Evolutionary conservation across 164 flowering plant genomes (phyloP).

Genomic region (Houttuynia cordata): DNA sequence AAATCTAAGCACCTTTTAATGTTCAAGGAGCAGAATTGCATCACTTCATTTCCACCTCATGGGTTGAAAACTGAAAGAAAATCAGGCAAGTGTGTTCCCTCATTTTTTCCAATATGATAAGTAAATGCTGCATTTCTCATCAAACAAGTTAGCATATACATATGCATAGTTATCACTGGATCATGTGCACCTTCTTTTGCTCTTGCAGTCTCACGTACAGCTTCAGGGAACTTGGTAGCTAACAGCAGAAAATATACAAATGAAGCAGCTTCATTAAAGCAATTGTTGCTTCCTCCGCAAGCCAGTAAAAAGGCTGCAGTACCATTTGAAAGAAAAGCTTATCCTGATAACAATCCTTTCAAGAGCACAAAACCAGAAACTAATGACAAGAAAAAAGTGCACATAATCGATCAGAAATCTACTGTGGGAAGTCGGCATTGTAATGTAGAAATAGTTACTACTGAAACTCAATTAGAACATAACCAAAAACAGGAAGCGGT

Average conservation of each 20-base stretch:
- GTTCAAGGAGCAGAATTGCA: slow-evolving; percentile 27
- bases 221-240: slow-evolving; percentile 9
- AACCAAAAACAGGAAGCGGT: not conserved
- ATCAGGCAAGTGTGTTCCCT: slow-evolving; percentile 18
- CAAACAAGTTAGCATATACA: no score
- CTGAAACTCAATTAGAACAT: slow-evolving; percentile 7
- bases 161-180: no score
- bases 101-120: no score
- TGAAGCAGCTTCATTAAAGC: slow-evolving; percentile 36
- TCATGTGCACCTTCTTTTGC: not conserved
- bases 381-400: not conserved
- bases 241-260: slow-evolving; percentile 18
- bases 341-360: slow-evolving; percentile 65
- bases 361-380: slow-evolving; percentile 30
- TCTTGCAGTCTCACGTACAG: not conserved
- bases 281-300: slow-evolving; percentile 17
- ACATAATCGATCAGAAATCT: not conserved
- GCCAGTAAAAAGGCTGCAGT: not conserved
- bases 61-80: slow-evolving; percentile 12
- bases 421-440: not conserved
- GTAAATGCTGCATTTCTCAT: no score
- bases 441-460: not conserved
- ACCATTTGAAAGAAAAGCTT: slow-evolving; percentile 2
- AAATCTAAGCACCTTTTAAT: slow-evolving; percentile 8
- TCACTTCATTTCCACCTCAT: slow-evolving; percentile 22